Percentiles rank a stretch among this genome's conserved stretches.
Evolutionary conservation across 2,329 filamentous ascomycete species (phyloP).

Genomic region (Fusarium protoensiforme): DNA sequence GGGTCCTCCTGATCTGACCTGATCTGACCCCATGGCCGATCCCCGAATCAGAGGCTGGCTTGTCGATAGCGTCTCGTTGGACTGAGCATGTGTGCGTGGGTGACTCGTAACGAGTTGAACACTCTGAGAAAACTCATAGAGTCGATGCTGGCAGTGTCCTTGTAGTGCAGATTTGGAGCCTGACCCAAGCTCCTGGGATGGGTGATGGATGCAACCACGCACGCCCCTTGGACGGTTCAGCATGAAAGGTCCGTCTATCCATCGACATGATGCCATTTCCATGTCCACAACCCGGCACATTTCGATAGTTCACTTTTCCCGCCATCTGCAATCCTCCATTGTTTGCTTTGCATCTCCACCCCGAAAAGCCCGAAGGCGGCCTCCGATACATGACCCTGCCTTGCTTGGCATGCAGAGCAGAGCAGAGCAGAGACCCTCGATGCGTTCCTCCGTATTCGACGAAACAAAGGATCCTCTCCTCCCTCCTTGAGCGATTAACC

Average conservation of each 20-base stretch:
- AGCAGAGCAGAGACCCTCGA: conserved; percentile 10
- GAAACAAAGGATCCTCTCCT: conserved; percentile 1
- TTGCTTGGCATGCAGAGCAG: conserved; percentile 4
- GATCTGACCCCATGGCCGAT: conserved; percentile 26
- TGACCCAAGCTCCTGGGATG: conserved; percentile 6
- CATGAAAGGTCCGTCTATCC: conserved; percentile 14
- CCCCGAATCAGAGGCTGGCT: conserved; percentile 11
- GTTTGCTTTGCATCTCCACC: conserved; percentile 5
- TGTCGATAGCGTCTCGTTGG: conserved; percentile 11
- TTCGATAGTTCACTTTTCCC: conserved; percentile 15
- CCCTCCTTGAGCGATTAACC: conserved; percentile 21
- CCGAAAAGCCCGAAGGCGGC: conserved; percentile 4
- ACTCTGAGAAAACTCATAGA: not conserved
- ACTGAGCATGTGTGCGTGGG: not conserved
- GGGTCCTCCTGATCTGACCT: conserved; percentile 34
- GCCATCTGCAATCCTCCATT: not conserved
- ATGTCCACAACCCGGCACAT: conserved; percentile 18
- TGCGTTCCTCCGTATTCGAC: conserved; percentile 2
- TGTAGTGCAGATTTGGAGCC: not conserved
- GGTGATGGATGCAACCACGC: conserved; percentile 3
- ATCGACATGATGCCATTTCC: conserved; percentile 24
- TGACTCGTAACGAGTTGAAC: conserved; percentile 11
- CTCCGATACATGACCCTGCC: not conserved
- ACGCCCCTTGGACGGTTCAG: not conserved
- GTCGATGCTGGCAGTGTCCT: not conserved